These are phyloP conservation scores for Botrytis cinerea DNA, from an alignment of 2,329 filamentous ascomycete genomes.

Conservation along the genomic window DNA sequence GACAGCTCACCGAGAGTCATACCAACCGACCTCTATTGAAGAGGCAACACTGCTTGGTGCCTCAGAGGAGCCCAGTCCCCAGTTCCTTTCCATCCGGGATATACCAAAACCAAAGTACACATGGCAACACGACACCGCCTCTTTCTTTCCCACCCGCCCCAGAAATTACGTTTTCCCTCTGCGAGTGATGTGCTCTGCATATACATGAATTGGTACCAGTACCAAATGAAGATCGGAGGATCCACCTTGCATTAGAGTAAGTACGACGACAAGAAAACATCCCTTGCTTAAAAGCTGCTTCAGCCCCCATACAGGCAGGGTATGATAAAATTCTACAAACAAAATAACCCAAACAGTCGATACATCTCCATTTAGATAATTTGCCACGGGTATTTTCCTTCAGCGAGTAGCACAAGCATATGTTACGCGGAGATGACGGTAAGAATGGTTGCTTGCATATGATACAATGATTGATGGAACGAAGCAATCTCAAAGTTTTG, in stretches of 20 bases:
- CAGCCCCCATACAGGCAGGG: constrained; percentile 8
- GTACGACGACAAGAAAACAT: constrained; percentile 6
- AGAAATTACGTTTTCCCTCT: constrained; percentile 9
- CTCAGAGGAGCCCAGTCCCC: background rate
- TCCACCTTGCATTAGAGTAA: constrained; percentile 13
- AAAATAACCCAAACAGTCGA: background rate
- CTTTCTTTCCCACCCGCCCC: constrained; percentile 12
- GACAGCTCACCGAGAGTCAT: constrained; percentile 23
- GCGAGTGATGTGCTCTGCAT: constrained; percentile 8
- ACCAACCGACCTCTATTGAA: constrained; percentile 10
- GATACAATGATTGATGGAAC: constrained; percentile 19
- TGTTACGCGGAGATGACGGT: constrained; percentile 19
- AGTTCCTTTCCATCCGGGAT: constrained; percentile 6
- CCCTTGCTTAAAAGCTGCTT: constrained; percentile 20
- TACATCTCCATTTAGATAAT: background rate
- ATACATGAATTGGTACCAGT: constrained; percentile 20
- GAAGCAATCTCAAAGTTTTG: constrained; percentile 10
- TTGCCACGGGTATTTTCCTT: background rate
- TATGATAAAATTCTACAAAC: background rate
- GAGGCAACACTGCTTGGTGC: background rate
- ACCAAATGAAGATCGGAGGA: constrained; percentile 12
- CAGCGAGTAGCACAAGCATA: background rate
- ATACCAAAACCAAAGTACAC: background rate
- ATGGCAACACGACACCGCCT: constrained; percentile 22
- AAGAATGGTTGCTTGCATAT: constrained; percentile 24